Evolutionary conservation across 2,329 filamentous ascomycete genomes (phyloP).

Genomic region (Gnomoniopsis sp.): DNA sequence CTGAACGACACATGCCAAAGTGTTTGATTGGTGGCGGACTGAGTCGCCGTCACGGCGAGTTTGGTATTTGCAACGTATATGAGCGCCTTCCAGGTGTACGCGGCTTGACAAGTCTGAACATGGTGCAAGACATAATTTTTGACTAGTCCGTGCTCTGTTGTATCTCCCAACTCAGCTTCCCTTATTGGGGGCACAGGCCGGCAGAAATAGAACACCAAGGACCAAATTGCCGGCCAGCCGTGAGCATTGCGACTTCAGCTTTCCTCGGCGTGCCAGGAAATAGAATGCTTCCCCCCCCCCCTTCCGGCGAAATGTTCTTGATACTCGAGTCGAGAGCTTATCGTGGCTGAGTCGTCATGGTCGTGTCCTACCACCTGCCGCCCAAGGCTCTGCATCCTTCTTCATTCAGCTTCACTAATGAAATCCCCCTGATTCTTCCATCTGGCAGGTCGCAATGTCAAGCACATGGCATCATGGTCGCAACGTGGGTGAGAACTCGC

Average conservation of each 20-base stretch:
- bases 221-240: too few relatives aligned
- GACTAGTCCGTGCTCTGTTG: too few relatives aligned
- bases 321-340: neutral
- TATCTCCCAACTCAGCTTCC: too few relatives aligned
- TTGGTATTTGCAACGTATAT: slow-evolving; percentile 1
- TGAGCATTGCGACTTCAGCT: neutral
- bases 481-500: neutral
- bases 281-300: too few relatives aligned
- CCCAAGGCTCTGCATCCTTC: neutral
- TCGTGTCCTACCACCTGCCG: neutral
- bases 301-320: too few relatives aligned
- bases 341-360: neutral
- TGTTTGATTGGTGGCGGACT: slow-evolving; percentile 13
- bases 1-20: neutral
- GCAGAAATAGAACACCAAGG: too few relatives aligned
- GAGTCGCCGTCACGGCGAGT: neutral
- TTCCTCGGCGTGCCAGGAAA: neutral
- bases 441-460: neutral
- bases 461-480: neutral
- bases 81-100: too few relatives aligned
- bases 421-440: neutral
- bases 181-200: too few relatives aligned
- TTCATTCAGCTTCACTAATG: neutral
- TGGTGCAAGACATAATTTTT: too few relatives aligned
- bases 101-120: too few relatives aligned